phyloP scores from a whole-genome alignment of 805 yeast species.

The Yamadazyma insecticola region DNA sequence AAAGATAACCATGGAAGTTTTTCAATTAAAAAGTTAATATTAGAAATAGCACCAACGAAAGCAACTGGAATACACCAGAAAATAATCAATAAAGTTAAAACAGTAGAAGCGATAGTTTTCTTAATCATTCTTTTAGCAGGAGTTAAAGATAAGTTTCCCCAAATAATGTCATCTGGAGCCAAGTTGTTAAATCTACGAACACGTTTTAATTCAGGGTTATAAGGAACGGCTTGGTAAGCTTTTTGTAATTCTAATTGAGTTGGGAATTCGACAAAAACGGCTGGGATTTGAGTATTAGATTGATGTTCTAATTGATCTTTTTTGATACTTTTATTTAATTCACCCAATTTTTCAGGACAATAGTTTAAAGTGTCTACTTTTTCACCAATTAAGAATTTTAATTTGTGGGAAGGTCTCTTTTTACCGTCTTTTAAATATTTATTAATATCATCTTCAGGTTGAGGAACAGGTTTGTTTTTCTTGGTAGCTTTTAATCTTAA shows the following conservation, averaged over 20 bases:
- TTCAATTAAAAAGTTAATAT: conserved; percentile 57
- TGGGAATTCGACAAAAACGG: conserved; percentile 78
- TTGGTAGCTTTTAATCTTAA: conserved; percentile 51
- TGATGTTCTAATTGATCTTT: conserved; percentile 52
- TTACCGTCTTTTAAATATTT: conserved; percentile 60
- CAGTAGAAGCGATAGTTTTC: conserved; percentile 53
- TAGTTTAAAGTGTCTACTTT: conserved; percentile 83
- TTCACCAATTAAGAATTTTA: conserved; percentile 67
- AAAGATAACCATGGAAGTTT: conserved; percentile 48
- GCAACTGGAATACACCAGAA: conserved; percentile 77
- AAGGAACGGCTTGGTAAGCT: conserved; percentile 79
- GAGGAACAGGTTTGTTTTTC: conserved; percentile 52
- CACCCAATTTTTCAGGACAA: conserved; percentile 61
- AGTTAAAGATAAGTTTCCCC: conserved; percentile 69
- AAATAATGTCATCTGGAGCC: conserved; percentile 77
- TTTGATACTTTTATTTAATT: conserved; percentile 62
- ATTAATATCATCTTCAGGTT: conserved; percentile 52
- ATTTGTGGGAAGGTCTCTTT: conserved; percentile 80
- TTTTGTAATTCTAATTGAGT: conserved; percentile 84
- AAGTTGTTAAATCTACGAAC: conserved; percentile 55
- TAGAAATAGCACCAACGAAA: conserved; percentile 71
- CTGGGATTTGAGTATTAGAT: conserved; percentile 49
- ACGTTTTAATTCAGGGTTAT: conserved; percentile 42
- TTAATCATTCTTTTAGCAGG: conserved; percentile 55
- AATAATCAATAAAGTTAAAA: conserved; percentile 58